These are phyloP conservation scores for Diddensiella transvaalensis DNA, from an alignment of 805 yeast species.

Conservation along the genomic window DNA sequence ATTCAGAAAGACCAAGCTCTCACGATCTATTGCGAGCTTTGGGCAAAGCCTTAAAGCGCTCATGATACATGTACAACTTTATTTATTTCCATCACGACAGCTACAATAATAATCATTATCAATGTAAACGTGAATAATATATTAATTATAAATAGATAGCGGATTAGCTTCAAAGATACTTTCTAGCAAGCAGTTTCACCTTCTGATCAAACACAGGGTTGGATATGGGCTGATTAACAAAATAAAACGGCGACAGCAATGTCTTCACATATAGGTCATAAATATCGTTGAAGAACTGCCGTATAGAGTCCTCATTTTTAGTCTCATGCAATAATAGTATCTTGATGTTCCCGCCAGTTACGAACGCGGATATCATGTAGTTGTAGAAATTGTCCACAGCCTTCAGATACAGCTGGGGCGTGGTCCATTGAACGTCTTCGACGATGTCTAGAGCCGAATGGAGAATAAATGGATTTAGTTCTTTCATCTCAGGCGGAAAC, in stretches of 20 bases:
- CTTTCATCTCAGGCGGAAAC: constrained; percentile 68
- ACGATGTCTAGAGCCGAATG: constrained; percentile 89
- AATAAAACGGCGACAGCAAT: constrained; percentile 80
- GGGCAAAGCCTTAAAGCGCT: too few relatives aligned
- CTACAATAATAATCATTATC: too few relatives aligned
- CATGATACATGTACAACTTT: too few relatives aligned
- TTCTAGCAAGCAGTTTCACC: constrained; percentile 67
- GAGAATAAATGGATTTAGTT: constrained; percentile 80
- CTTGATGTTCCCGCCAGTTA: constrained; percentile 85
- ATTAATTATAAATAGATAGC: neutral
- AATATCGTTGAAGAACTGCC: constrained; percentile 78
- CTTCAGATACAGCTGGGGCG: constrained; percentile 63
- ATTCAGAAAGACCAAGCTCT: neutral
- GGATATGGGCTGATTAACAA: constrained; percentile 66
- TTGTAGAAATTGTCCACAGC: constrained; percentile 85
- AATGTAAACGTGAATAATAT: too few relatives aligned
- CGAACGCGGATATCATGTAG: constrained; percentile 72
- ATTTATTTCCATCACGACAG: too few relatives aligned
- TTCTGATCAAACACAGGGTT: constrained; percentile 72
- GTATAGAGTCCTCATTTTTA: constrained; percentile 66
- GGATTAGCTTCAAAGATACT: constrained; percentile 49
- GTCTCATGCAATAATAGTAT: constrained; percentile 67
- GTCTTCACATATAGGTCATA: constrained; percentile 88
- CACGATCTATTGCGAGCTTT: neutral
- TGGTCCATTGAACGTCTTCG: constrained; percentile 83